phyloP scores from a whole-genome alignment of 2,329 filamentous ascomycete species.

The Trichoderma guizhouense region DNA sequence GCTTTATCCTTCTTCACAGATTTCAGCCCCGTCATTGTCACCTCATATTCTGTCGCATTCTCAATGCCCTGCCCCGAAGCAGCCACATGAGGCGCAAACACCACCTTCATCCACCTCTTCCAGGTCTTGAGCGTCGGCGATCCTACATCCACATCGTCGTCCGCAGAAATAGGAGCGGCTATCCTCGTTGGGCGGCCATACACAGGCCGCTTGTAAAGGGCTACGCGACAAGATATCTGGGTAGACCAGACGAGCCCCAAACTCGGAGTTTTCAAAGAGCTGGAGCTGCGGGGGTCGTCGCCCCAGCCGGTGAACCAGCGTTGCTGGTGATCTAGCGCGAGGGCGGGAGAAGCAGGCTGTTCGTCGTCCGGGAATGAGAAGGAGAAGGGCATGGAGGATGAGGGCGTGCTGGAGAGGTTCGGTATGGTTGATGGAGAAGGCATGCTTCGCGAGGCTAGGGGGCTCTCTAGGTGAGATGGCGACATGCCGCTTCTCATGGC shows the following conservation, averaged over 20 bases:
- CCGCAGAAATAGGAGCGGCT: slow-evolving; percentile 35
- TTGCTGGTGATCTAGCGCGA: slow-evolving; percentile 84
- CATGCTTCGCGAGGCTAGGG: slow-evolving; percentile 47
- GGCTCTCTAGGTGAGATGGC: slow-evolving; percentile 38
- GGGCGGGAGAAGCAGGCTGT: slow-evolving; percentile 44
- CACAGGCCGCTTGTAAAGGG: slow-evolving; percentile 69
- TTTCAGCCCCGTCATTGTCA: slow-evolving; percentile 63
- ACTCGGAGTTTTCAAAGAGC: slow-evolving; percentile 73
- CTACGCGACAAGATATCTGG: slow-evolving; percentile 79
- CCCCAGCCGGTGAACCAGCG: slow-evolving; percentile 96
- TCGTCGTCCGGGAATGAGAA: slow-evolving; percentile 30
- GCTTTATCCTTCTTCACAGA: slow-evolving; percentile 24
- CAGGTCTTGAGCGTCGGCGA: slow-evolving; percentile 54
- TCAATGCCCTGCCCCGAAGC: slow-evolving; percentile 47
- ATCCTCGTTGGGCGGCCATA: slow-evolving; percentile 39
- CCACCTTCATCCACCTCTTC: slow-evolving; percentile 79
- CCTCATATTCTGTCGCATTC: slow-evolving; percentile 67
- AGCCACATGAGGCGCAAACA: slow-evolving; percentile 76
- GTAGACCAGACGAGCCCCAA: slow-evolving; percentile 89
- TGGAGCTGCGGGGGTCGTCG: slow-evolving; percentile 53
- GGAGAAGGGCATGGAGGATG: slow-evolving; percentile 37
- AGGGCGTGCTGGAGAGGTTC: slow-evolving; percentile 34
- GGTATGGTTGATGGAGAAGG: slow-evolving; percentile 28
- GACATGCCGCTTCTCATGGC: background rate
- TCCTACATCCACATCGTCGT: slow-evolving; percentile 41